Evolutionary conservation across 257 asterid species (phyloP).

Genomic region (Osmanthus fragrans): DNA sequence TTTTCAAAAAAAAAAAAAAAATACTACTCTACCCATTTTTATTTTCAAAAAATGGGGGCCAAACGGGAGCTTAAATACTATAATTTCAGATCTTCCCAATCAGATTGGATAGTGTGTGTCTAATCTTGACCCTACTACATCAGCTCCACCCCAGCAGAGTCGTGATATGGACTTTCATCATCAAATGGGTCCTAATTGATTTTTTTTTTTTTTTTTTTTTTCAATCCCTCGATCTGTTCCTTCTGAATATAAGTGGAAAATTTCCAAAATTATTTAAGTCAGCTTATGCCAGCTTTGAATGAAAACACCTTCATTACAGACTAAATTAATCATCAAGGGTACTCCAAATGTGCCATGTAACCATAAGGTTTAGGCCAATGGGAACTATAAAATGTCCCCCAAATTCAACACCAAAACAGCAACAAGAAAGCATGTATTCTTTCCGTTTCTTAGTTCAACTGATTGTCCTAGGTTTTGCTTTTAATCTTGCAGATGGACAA

Average conservation of each 20-base stretch:
- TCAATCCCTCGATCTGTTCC: neutral
- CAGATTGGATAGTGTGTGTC: neutral
- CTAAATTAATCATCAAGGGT: neutral
- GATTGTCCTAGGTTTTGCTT: slow-evolving; percentile 18
- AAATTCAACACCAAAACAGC: neutral
- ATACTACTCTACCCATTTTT: too few relatives aligned
- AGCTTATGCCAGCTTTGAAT: slow-evolving; percentile 11
- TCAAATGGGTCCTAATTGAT: neutral
- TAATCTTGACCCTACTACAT: too few relatives aligned
- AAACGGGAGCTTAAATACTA: too few relatives aligned
- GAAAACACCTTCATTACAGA: neutral
- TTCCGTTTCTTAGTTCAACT: slow-evolving; percentile 21
- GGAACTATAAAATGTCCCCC: neutral
- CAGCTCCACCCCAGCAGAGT: neutral
- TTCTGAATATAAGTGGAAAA: neutral
- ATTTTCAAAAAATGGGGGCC: too few relatives aligned
- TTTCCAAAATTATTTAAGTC: slow-evolving; percentile 3
- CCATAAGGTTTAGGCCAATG: neutral
- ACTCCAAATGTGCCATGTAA: neutral
- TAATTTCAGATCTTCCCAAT: neutral
- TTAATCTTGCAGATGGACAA: slow-evolving; percentile 32
- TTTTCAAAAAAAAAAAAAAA: too few relatives aligned
- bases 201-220: too few relatives aligned
- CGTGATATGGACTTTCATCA: neutral
- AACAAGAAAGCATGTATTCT: slow-evolving; percentile 19